Evolutionary conservation across 2,329 filamentous ascomycete species (phyloP).

Genomic region (Fusarium poae): DNA sequence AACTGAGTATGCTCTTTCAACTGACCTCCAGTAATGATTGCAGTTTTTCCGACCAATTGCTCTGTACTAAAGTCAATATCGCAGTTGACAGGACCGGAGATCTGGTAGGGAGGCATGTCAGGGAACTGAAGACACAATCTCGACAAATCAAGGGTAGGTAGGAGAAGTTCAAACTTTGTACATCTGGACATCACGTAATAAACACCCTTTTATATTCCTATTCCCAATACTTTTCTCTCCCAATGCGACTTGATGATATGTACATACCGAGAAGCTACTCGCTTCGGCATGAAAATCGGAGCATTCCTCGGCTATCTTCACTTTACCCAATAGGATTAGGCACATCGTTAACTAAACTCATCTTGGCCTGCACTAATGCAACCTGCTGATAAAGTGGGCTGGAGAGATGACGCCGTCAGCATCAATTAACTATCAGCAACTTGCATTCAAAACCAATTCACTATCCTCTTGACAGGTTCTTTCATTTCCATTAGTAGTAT

Average conservation of each 20-base stretch:
- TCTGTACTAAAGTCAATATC: neutral
- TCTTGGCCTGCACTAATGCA: conserved; percentile 17
- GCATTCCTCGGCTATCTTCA: fast-evolving
- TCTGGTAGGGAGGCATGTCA: neutral
- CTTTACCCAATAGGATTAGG: neutral
- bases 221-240: neutral
- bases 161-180: no score
- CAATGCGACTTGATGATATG: conserved; percentile 13
- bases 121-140: fast-evolving
- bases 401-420: neutral
- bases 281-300: neutral
- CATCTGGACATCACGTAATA: neutral
- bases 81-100: fast-evolving
- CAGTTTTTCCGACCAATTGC: neutral
- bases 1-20: fast-evolving
- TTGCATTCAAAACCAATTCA: neutral
- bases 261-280: neutral
- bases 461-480: neutral
- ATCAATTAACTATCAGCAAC: neutral
- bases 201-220: fast-evolving
- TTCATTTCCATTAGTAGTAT: fast-evolving
- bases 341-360: fast-evolving
- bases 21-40: neutral
- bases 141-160: no score
- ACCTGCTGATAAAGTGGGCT: conserved; percentile 31